Base-by-base conservation (phyloP, 75 land plant species). In the Picea glauca region DNA sequence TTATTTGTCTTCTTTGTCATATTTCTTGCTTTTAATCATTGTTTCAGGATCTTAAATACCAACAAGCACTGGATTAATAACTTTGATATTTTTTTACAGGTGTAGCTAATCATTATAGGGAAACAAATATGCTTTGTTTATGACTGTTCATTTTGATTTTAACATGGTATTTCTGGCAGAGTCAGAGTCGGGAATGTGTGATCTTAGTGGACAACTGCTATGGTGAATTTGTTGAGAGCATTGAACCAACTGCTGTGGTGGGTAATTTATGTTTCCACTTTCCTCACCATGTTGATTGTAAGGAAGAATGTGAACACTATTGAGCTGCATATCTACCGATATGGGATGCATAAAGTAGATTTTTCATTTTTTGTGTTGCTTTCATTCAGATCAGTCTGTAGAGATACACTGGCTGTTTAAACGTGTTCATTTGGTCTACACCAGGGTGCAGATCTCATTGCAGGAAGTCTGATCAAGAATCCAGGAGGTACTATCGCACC, bases 401-500 rank as follows among this genome's bases (percentile, higher is more conserved):
- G 50, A 50, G 46, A 18, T 18, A 20, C 18, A 18, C 26, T 18
- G 5, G 21, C 40, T 17, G 14, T 43, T 72, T 78, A 67, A 54
- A 72, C 56, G 31, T 75, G 77, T 75, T 33, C 17, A 14, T 56
- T 32, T 60, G n/a, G 62, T 18, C 54, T 72, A 20, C 63, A 72
- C 31, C 82, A 96, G 99, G 99, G 99, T 56, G 99, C 97, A 78
- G 99, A 96, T 84, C 72, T 96, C 35, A 93, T 96, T 84, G 99
- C 99, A 81, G 99, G 99, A 21, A 96, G 99, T 74, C 84, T 96
- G 78, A 96, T 96, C 30, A 96, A 96, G 83, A 96, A 96, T 70
- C 99, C 97, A 35, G 99, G 99, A 62, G 99, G 99, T 78, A 96
- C 99, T 15, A 89, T 96, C 78, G 97, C 97, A 38, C 99, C 99